Base-by-base conservation (phyloP, 768 basidiomycete species). In the Lactarius deliciosus region DNA sequence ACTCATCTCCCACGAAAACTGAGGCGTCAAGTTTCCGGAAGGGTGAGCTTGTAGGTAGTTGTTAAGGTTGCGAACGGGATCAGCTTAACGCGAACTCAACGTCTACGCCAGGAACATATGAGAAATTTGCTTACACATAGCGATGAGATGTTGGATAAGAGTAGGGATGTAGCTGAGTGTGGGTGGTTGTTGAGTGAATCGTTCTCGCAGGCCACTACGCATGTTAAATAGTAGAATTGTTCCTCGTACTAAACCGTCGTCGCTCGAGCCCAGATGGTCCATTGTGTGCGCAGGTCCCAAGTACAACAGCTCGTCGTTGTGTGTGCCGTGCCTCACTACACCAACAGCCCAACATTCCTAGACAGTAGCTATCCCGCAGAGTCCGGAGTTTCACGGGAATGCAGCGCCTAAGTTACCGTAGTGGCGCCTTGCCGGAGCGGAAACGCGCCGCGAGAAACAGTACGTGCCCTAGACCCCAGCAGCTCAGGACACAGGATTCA, bases 301-400 rank as follows among this genome's bases (percentile, higher is more conserved):
- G 58, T 60, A 67, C 53, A 67, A 56, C 66, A 68, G 15, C 41
- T 60, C 7, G 25, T 54, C n/a, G 58, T 38, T 22, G 43, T 55
- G 54, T 41, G 56, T 36, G 16, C 62, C 53, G 57, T 36, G 41
- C 20, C 66, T 30, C 7, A 34, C 45, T 40, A 54, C 1, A 30
- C 57, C 43, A 25, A 57, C 32, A 63, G 18, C 43, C 32, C 22
- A 7, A 57, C 20, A 55, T 20, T 32, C 54, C 54, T 16, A 56
- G 61, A 7, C 47, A 8, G 47, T 47, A 18, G 36, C 8, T 9
- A 7, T n/a, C 18, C 20, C 43, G 13, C 30, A 28, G 30, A 15
- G 47, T 2, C 56, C 36, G 22, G 57, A 40, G 43, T 11, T 25
- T n/a, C 16, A 18, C 16, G 4, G 13, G 41, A 3, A 2, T 8